Conservation (phyloP, 371 early-diverging fungal genomes). For the Entomophthora muscae region DNA sequence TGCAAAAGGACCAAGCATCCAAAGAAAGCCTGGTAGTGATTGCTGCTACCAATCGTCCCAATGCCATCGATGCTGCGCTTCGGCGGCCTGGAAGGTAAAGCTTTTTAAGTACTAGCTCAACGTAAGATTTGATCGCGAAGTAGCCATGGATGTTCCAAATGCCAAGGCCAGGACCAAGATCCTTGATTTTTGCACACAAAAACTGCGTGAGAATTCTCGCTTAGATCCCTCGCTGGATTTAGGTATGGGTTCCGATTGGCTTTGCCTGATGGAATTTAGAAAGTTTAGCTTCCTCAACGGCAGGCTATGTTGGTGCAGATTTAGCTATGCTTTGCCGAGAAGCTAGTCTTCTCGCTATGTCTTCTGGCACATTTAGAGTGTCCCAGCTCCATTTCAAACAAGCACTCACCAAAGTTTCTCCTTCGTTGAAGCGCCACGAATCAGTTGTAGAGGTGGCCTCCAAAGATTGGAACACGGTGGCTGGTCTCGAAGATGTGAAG, state of each 20-base stretch:
- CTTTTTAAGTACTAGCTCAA: no score
- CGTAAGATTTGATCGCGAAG: conserved; percentile 78
- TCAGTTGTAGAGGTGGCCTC: no score
- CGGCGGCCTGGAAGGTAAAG: conserved; percentile 91
- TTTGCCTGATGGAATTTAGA: no score
- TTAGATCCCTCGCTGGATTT: no score
- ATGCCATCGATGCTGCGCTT: conserved; percentile 93
- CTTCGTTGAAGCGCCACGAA: conserved; percentile 44
- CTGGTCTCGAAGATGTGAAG: conserved; percentile 88
- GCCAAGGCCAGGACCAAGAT: conserved; percentile 37
- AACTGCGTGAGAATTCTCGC: neutral
- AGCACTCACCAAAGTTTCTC: conserved; percentile 41
- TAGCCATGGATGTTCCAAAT: conserved; percentile 65
- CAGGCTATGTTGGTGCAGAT: conserved; percentile 98
- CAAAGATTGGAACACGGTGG: no score
- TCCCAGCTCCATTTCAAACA: conserved; percentile 43
- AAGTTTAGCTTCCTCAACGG: no score
- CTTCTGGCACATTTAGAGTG: no score
- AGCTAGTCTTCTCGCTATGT: no score
- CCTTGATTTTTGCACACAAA: conserved; percentile 16
- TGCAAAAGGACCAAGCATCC: conserved; percentile 16
- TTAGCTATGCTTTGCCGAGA: conserved; percentile 78
- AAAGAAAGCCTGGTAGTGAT: conserved; percentile 64
- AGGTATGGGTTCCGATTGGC: no score
- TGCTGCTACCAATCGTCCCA: conserved; percentile 98